Evolutionary conservation across 805 yeast genomes (phyloP).

Genomic region (Metschnikowia lochheadii): DNA sequence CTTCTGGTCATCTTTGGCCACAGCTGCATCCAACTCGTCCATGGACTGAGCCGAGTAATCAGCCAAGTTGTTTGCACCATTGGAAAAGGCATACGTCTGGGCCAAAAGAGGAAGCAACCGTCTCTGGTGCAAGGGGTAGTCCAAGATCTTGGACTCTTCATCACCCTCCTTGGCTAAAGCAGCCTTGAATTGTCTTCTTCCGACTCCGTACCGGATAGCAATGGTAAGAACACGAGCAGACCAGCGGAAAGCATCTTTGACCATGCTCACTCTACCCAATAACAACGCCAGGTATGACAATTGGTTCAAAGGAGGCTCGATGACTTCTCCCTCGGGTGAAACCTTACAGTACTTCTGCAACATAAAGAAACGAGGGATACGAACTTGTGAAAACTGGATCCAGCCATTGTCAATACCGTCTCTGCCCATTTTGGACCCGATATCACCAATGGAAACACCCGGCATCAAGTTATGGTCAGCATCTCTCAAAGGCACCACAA

Average conservation of each 20-base stretch:
- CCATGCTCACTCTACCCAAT: slow-evolving; percentile 90
- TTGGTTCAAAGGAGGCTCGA: slow-evolving; percentile 81
- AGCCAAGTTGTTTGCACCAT: slow-evolving; percentile 63
- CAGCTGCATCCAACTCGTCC: slow-evolving; percentile 51
- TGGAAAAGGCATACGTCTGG: slow-evolving; percentile 68
- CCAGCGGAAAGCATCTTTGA: slow-evolving; percentile 74
- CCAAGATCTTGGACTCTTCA: slow-evolving; percentile 67
- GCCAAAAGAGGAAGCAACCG: slow-evolving; percentile 84
- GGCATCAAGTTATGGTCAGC: slow-evolving; percentile 65
- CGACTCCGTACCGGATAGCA: slow-evolving; percentile 85
- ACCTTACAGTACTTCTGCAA: slow-evolving; percentile 75
- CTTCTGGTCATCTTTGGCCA: slow-evolving; percentile 44
- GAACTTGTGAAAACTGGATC: slow-evolving; percentile 84
- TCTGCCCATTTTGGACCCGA: slow-evolving; percentile 94
- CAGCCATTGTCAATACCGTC: slow-evolving; percentile 96
- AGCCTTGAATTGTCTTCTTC: slow-evolving; percentile 76
- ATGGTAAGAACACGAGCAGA: slow-evolving; percentile 77
- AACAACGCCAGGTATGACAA: slow-evolving; percentile 82
- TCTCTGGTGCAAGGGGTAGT: slow-evolving; percentile 86
- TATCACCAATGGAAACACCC: slow-evolving; percentile 84
- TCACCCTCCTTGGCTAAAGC: slow-evolving; percentile 32
- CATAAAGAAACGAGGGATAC: slow-evolving; percentile 81
- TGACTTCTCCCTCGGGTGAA: slow-evolving; percentile 62
- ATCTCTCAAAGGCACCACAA: slow-evolving; percentile 87
- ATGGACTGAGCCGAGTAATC: slow-evolving; percentile 48